A percentile compares a stretch with the other conserved stretches of the same genome.
These are phyloP conservation scores for Mrakia blollopis DNA, from an alignment of 768 basidiomycete species.

Conservation along the genomic window DNA sequence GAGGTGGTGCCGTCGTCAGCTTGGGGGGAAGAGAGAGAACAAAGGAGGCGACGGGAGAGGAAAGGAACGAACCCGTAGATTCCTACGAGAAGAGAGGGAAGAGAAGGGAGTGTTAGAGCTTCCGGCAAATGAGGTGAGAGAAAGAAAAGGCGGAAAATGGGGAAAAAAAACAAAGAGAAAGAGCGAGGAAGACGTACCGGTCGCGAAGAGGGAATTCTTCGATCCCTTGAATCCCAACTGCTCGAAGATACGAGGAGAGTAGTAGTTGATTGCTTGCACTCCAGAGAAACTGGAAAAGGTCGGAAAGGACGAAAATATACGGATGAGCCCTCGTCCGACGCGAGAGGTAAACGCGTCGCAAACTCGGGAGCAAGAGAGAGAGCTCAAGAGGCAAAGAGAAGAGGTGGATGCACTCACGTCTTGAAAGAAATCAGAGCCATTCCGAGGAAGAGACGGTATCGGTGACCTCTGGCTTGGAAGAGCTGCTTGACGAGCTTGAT, in stretches of 20 bases:
- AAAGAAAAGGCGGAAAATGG: too few species aligned
- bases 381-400: neutral
- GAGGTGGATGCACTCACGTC: neutral
- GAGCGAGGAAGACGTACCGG: constrained; percentile 28
- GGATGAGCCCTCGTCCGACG: too few species aligned
- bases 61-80: constrained; percentile 45
- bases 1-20: too few species aligned
- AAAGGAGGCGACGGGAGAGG: neutral
- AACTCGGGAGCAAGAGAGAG: neutral
- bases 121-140: too few species aligned
- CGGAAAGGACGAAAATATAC: too few species aligned
- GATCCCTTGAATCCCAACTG: constrained; percentile 50
- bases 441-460: constrained; percentile 24
- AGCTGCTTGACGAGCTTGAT: constrained; percentile 26
- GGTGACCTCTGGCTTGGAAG: constrained; percentile 20
- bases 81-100: constrained; percentile 36
- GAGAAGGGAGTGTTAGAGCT: too few species aligned
- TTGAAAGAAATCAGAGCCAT: constrained; percentile 16
- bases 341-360: neutral
- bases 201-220: constrained; percentile 47
- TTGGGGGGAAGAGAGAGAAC: too few species aligned
- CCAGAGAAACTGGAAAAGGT: constrained; percentile 20
- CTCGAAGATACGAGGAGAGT: constrained; percentile 52
- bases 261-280: constrained; percentile 46
- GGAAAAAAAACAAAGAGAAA: too few species aligned